Percentiles rank a stretch among this genome's conserved stretches.
phyloP scores from a whole-genome alignment of 148 eudicot species.

The Vaccinium macrocarpon region DNA sequence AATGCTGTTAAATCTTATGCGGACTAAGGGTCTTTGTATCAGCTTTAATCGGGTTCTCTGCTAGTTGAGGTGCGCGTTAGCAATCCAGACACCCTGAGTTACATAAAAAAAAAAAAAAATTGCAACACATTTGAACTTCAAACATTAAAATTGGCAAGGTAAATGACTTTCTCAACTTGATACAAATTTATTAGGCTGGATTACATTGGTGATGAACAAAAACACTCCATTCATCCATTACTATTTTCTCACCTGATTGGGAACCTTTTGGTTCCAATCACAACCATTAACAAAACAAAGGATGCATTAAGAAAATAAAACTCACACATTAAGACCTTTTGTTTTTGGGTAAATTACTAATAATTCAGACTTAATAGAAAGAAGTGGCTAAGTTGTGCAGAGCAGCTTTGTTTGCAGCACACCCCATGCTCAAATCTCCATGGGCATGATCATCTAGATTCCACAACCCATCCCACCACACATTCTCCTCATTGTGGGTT shows the following conservation, averaged over 20 bases:
- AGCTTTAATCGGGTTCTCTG: too few species aligned
- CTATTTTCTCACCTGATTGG: slow-evolving; percentile 5
- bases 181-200: neutral
- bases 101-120: too few species aligned
- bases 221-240: neutral
- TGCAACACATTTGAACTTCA: neutral
- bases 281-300: neutral
- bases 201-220: neutral
- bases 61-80: too few species aligned
- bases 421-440: slow-evolving; percentile 26
- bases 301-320: neutral
- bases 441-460: slow-evolving; percentile 49
- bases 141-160: neutral
- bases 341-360: too few species aligned
- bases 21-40: too few species aligned
- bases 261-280: slow-evolving; percentile 11
- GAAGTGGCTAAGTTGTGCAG: slow-evolving; percentile 27
- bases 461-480: slow-evolving; percentile 60
- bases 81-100: too few species aligned
- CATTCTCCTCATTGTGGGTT: slow-evolving; percentile 34
- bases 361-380: slow-evolving; percentile 5
- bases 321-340: neutral
- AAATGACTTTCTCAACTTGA: neutral
- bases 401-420: slow-evolving; percentile 36
- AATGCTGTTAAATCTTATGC: too few species aligned